Evolutionary conservation across 768 basidiomycete species (phyloP), one percentile per base, ranked within the genome.

Genomic region (Sutorius australiensis): DNA sequence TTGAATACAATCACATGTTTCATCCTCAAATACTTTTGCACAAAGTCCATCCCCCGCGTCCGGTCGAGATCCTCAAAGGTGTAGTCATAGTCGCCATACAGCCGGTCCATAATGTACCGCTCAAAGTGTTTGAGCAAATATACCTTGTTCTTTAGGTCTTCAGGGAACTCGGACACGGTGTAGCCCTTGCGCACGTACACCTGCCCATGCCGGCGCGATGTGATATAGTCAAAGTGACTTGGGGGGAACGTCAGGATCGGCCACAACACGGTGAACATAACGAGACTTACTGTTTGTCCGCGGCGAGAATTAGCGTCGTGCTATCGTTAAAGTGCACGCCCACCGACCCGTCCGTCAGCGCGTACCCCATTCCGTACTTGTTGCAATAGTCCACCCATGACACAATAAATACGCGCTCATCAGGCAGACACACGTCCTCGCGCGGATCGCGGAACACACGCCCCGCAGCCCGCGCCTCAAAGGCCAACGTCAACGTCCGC

Each of bases 291-390:
- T 83, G 73, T 70, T 92, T 95, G 63, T 90, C 88, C 1, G 95
- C 84, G 36, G 90, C 82, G 57, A 98, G 73, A 31, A 97, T 81
- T 57, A 97, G 67, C 30, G 81, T 87, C 14, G 93, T 92, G 66
- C 89, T 92, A 68, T 99, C 97, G 63, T 98, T 98, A 75, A 97
- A 99, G 71, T 98, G 86, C 19, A 98, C 92, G 5, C 93, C 92
- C 42, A 98, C 86, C 19, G 89, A 89, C 3, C 95, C 94, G 64
- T 99, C 94, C 17, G 93, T 95, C 64, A 98, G 75, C 4, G 93
- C 92, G 68, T 97, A 98, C 1, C 95, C 97, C 91, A 98, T 98
- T n/a, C 95, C 97, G 71, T 98, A 99, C 77, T 98, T 98, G 72
- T 94, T 92, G 68, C 92, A 95, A 66, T 98, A 98, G 69, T 98